A percentile compares a stretch with the other conserved stretches of the same genome.
These are phyloP conservation scores for Acer yangbiense DNA, from an alignment of 345 rosid species.

Conservation along the genomic window DNA sequence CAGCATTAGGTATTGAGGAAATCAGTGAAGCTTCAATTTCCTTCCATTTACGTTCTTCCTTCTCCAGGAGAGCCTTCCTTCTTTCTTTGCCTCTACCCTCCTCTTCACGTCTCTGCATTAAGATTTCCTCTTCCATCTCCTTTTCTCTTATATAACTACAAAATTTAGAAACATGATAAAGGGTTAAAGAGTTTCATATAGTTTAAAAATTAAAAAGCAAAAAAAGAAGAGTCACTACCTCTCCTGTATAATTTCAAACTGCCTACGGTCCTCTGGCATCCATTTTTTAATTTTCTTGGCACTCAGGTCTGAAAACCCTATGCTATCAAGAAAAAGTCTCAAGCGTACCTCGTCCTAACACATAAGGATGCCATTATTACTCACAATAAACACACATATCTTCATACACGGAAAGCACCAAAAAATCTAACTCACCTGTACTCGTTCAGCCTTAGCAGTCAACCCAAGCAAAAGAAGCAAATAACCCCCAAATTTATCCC, in stretches of 20 bases:
- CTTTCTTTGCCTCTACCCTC: slow-evolving; percentile 99
- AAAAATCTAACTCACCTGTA: slow-evolving; percentile 64
- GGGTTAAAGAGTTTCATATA: not conserved
- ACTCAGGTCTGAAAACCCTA: slow-evolving; percentile 94
- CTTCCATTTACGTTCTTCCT: slow-evolving; percentile 99
- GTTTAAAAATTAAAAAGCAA: slow-evolving; percentile 6
- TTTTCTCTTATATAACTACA: slow-evolving; percentile 93
- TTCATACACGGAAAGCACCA: slow-evolving; percentile 22
- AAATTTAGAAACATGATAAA: slow-evolving; percentile 17
- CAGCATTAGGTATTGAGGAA: slow-evolving; percentile 97
- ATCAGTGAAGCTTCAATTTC: slow-evolving; percentile 99
- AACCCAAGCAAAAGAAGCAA: slow-evolving; percentile 92
- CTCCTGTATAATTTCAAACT: slow-evolving; percentile 97
- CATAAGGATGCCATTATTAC: slow-evolving; percentile 9
- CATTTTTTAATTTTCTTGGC: slow-evolving; percentile 98
- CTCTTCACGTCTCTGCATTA: slow-evolving; percentile 99
- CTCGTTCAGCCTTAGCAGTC: slow-evolving; percentile 95
- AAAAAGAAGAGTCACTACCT: slow-evolving; percentile 51
- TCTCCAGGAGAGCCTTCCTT: slow-evolving; percentile 95
- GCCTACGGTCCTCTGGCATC: slow-evolving; percentile 99
- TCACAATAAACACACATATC: slow-evolving; percentile 12
- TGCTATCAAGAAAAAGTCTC: slow-evolving; percentile 98
- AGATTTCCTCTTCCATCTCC: slow-evolving; percentile 99
- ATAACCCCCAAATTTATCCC: slow-evolving; percentile 99
- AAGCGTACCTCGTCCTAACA: slow-evolving; percentile 96